Percentiles rank a stretch among this genome's conserved stretches.
Evolutionary conservation across 1,139 yeast species (phyloP).

Genomic region (Magnusiomyces ingens): DNA sequence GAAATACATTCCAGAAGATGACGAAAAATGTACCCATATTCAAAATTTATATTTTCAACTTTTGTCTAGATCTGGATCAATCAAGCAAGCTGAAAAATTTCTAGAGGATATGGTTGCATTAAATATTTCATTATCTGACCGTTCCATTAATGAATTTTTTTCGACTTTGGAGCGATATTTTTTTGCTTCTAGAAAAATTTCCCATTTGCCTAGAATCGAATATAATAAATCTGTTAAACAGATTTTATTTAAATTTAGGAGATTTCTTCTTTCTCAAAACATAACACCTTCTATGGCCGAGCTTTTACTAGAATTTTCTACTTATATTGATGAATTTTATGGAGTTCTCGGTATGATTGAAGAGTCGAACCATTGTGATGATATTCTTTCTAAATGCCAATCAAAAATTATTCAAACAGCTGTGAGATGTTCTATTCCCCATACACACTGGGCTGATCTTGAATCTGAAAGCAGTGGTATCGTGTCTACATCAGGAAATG

Average conservation of each 20-base stretch:
- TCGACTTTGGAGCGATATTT: constrained; percentile 21
- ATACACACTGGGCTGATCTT: background rate
- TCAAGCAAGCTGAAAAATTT: constrained; percentile 24
- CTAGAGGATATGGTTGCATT: constrained; percentile 15
- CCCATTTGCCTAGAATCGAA: constrained; percentile 20
- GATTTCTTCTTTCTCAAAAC: constrained; percentile 19
- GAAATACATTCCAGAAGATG: constrained; percentile 5
- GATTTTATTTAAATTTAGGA: constrained; percentile 20
- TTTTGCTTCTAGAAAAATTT: constrained; percentile 21
- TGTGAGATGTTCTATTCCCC: constrained; percentile 18
- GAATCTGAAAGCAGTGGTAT: constrained; percentile 2
- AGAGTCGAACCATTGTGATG: constrained; percentile 20
- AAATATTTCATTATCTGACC: constrained; percentile 21
- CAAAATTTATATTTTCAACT: constrained; percentile 28
- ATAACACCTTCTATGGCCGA: constrained; percentile 15
- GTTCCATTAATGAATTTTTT: constrained; percentile 25
- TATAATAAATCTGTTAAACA: constrained; percentile 21
- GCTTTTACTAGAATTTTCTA: constrained; percentile 27
- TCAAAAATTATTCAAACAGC: constrained; percentile 23
- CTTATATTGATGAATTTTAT: constrained; percentile 26
- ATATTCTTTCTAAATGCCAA: constrained; percentile 27
- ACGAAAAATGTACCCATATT: constrained; percentile 11
- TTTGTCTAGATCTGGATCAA: constrained; percentile 26
- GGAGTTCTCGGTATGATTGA: constrained; percentile 25
- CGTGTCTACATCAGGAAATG: background rate